Evolutionary conservation across 768 basidiomycete genomes (phyloP).

Genomic region (Trametes coccinea): DNA sequence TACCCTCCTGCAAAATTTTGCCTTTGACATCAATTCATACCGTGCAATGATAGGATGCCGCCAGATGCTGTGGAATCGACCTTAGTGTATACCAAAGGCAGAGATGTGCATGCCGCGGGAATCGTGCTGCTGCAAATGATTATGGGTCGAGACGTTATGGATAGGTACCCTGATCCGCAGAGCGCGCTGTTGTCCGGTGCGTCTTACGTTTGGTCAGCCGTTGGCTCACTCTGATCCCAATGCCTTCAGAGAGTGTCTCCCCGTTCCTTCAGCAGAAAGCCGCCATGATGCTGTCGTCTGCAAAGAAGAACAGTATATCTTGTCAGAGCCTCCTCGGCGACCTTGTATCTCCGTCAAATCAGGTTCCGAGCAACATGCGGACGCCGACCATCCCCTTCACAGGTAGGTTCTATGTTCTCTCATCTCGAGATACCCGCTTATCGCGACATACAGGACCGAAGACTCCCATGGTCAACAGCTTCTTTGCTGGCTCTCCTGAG

Average conservation of each 20-base stretch:
- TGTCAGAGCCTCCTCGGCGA: constrained; percentile 61
- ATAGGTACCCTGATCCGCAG: constrained; percentile 52
- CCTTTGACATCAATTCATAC: too few species aligned
- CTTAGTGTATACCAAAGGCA: constrained; percentile 70
- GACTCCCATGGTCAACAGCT: constrained; percentile 49
- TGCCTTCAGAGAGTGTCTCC: constrained; percentile 51
- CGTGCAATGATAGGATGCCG: constrained; percentile 52
- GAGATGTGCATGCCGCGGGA: constrained; percentile 84
- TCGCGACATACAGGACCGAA: constrained; percentile 38
- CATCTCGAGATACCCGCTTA: background rate
- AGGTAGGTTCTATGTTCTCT: constrained; percentile 19
- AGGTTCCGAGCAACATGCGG: constrained; percentile 9
- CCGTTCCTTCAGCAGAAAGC: constrained; percentile 51
- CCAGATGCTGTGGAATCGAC: constrained; percentile 80
- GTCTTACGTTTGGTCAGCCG: constrained; percentile 22
- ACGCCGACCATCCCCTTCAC: constrained; percentile 32
- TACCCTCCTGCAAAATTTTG: too few species aligned
- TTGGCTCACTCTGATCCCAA: background rate
- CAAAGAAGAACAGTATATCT: constrained; percentile 57
- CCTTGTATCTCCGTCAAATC: constrained; percentile 1
- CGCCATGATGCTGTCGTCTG: constrained; percentile 57
- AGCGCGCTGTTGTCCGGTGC: constrained; percentile 59
- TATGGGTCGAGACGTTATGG: constrained; percentile 67
- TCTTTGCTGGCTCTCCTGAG: constrained; percentile 58
- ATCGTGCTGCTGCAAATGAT: constrained; percentile 85